A percentile compares a stretch with the other conserved stretches of the same genome.
Evolutionary conservation across 306 rosid genomes (phyloP).

Genomic region (Cucumis sativus): DNA sequence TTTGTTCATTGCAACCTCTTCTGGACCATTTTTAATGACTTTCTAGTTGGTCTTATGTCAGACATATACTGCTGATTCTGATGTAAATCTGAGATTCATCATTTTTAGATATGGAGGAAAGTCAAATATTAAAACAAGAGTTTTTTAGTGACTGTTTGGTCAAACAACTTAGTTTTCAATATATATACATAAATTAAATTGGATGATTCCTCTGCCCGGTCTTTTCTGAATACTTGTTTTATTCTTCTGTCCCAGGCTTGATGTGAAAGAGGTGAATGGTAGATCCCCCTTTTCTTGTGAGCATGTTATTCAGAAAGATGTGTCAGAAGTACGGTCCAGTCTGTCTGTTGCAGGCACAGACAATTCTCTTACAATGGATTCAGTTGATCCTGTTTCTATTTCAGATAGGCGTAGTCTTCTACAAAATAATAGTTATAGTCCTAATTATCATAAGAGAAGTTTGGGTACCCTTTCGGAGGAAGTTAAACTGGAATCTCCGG

Average conservation of each 20-base stretch:
- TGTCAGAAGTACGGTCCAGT: constrained; percentile 34
- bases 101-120: background rate
- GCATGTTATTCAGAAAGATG: constrained; percentile 29
- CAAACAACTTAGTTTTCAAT: background rate
- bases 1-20: background rate
- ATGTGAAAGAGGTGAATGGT: constrained; percentile 25
- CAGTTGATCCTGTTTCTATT: constrained; percentile 48
- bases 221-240: constrained; percentile 4
- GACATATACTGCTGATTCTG: background rate
- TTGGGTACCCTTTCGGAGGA: constrained; percentile 28
- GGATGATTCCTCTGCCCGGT: background rate
- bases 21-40: background rate
- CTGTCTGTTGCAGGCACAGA: constrained; percentile 52
- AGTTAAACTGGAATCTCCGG: constrained; percentile 33
- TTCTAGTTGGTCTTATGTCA: background rate
- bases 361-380: constrained; percentile 43
- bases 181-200: background rate
- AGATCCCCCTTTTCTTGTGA: constrained; percentile 46
- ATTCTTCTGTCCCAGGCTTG: constrained; percentile 30
- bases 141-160: background rate
- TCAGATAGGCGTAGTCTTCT: constrained; percentile 56
- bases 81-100: background rate
- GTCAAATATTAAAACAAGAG: background rate
- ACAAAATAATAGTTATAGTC: constrained; percentile 73
- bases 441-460: constrained; percentile 41